phyloP scores from a whole-genome alignment of 2,329 filamentous ascomycete genomes.

The Thielaviopsis musarum region DNA sequence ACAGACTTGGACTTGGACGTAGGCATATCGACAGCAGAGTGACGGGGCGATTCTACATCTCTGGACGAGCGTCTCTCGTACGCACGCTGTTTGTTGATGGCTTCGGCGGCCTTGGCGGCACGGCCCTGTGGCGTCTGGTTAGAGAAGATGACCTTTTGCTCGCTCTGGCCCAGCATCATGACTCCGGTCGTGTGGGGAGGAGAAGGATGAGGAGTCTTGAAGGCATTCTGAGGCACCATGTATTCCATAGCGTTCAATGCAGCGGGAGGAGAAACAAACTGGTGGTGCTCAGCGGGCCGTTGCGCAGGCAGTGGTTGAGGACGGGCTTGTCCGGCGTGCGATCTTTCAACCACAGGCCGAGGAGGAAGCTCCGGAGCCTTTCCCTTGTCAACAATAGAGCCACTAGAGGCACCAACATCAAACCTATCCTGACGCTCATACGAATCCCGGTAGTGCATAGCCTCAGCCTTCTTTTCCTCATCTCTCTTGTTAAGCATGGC shows the following conservation, averaged over 20 bases:
- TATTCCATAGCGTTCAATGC: conserved; percentile 40
- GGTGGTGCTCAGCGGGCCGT: neutral
- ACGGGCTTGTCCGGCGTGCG: neutral
- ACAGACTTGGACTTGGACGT: neutral
- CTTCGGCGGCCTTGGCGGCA: neutral
- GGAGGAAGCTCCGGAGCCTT: neutral
- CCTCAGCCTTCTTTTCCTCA: conserved; percentile 23
- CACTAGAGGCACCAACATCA: neutral
- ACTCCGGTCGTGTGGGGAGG: conserved; percentile 26
- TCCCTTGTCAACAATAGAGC: neutral
- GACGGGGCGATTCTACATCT: neutral
- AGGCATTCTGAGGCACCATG: conserved; percentile 36
- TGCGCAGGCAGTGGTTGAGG: neutral
- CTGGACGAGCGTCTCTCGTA: neutral
- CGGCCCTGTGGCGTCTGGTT: neutral
- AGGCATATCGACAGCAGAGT: neutral
- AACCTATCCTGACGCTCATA: conserved; percentile 12
- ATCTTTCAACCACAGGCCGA: neutral
- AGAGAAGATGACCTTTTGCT: neutral
- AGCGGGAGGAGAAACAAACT: neutral
- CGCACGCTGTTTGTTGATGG: neutral
- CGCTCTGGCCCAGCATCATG: conserved; percentile 20
- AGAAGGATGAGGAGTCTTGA: conserved; percentile 26
- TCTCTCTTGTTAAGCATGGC: neutral
- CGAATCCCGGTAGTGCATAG: conserved; percentile 15